Base-by-base conservation (phyloP, 192 early-diverging fungal species). In the Obelidium mucronatum region DNA sequence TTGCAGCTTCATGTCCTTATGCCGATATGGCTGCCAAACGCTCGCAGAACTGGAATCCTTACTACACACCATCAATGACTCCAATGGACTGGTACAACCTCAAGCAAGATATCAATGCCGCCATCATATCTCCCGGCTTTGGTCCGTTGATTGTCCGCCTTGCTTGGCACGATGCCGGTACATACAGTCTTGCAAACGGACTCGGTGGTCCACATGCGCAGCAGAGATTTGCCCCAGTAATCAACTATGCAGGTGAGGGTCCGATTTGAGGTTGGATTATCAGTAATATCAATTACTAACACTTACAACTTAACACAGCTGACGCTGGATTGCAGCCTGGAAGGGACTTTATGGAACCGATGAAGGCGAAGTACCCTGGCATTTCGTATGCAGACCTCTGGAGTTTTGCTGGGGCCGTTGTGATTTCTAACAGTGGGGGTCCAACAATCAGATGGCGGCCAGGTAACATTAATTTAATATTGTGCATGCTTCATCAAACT, bases 361-460 rank as follows among this genome's bases (percentile, higher is more conserved):
- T 35, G 33, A 17, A 0, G 37, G 34, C 15, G 15, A n/a, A 0
- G n/a, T n/a, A n/a, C n/a, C n/a, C n/a, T n/a, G n/a, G n/a, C n/a
- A 65, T 65, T 35, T 65, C 63, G 33, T 13, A 65, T 33, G 63
- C 63, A 39, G 63, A 65, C 37, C 26, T 65, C 13, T 65, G 63
- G 63, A 35, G 30, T 39, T 65, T 19, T 35, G 63, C 63, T 22
- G 63, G 35, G 11, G 63, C 63, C 36, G 13, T 65, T 35, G 33
- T 26, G 11, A 35, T 65, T 34, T 13, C 13, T 24, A 26, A 19
- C 13, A 65, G 8, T 5, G 33, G 33, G 13, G 58, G 44, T 34
- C 58, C 58, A 13, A 33, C 13, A 6, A 60, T 60, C 24, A 6
- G 8, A 33, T 60, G 58, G 58, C 6, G 58, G 58, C 58, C 58